Base-by-base conservation (phyloP, 768 basidiomycete species). In the Lentinula boryana region DNA sequence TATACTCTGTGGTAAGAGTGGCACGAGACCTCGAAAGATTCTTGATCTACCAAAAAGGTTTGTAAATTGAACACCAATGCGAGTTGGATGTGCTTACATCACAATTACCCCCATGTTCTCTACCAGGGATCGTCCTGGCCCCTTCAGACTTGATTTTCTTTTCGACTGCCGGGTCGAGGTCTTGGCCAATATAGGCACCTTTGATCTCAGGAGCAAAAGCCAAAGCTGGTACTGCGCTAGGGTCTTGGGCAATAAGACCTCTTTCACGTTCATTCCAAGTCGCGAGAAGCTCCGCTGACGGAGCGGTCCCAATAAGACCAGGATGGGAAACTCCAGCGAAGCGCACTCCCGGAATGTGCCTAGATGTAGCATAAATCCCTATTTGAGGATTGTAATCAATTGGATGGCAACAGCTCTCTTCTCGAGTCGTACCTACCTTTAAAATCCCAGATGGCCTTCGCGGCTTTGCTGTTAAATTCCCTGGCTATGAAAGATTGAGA, bases 361-460 rank as follows among this genome's bases (percentile, higher is more conserved):
- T 80, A 15, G 87, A 89, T 9, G 84, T 81, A 0, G 88, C 88
- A 69, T 87, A 88, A 58, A 89, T 75, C 41, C 87, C 87, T 85
- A 27, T 31, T n/a, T 4, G 4, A 13, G 33, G n/a, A 5, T 3
- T 16, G 16, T 23, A 4, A 5, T 43, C 3, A 5, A 9, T 5
- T 12, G 33, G 41, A 27, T 21, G 5, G 16, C 12, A 56, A 21
- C 5, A 31, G 15, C 36, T 51, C 44, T 36, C 12, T 16, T 18
- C 54, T 15, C 1, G 38, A 18, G 41, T 15, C 38, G n/a, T 55
- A 53, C 65, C 57, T 65, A 81, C 85, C 86, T 63, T 89, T 77
- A 63, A 91, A 80, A 69, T 90, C 89, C 89, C 89, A 92, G 61
- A 92, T 88, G 4, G 89, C 88, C 68, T 92, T 92, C 58, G 83